These are phyloP conservation scores for Trichoderma polysporum DNA, from an alignment of 2,329 filamentous ascomycete species.

Conservation along the genomic window DNA sequence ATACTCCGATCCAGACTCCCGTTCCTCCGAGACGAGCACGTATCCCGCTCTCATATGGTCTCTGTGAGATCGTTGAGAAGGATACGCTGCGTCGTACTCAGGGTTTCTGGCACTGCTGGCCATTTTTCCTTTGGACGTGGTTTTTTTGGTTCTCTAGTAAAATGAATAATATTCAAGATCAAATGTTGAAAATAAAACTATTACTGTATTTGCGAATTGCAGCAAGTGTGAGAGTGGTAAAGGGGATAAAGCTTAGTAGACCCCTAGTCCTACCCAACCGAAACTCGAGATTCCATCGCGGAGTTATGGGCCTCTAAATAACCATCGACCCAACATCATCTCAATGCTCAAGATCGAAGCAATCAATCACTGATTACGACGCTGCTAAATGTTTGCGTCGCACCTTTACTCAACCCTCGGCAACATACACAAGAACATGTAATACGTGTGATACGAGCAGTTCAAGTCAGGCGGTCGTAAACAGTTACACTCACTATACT, in stretches of 20 bases:
- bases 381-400: slow-evolving; percentile 16
- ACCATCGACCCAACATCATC: not conserved
- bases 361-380: not conserved
- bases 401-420: slow-evolving; percentile 4
- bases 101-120: not conserved
- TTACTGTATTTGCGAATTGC: no score
- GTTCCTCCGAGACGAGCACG: not conserved
- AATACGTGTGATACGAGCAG: not conserved
- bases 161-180: no score
- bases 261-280: not conserved
- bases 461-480: not conserved
- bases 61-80: not conserved
- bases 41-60: not conserved
- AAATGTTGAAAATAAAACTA: not conserved
- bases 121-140: not conserved
- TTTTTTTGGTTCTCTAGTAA: not conserved
- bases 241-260: not conserved
- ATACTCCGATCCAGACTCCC: slow-evolving; percentile 13
- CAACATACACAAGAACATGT: not conserved
- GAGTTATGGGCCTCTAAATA: not conserved
- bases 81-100: not conserved
- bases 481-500: not conserved
- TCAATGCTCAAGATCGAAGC: not conserved
- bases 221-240: not conserved
- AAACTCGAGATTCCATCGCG: not conserved